Percentiles rank a stretch among this genome's conserved stretches.
phyloP scores from a whole-genome alignment of 2,329 filamentous ascomycete genomes.

The Paecilomyces sp. region DNA sequence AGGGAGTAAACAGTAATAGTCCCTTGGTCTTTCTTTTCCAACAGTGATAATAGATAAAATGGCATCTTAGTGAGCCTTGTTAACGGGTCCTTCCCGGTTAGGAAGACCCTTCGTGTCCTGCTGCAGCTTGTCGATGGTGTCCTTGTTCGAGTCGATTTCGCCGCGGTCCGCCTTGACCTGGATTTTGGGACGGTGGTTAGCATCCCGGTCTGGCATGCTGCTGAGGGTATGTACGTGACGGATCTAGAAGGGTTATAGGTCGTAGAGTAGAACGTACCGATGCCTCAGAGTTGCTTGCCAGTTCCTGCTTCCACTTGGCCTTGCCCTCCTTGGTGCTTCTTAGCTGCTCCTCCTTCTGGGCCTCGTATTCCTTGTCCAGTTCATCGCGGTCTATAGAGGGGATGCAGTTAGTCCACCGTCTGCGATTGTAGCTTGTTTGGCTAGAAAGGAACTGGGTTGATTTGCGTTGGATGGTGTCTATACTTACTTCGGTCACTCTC shows the following conservation, averaged over 20 bases:
- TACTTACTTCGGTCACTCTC: conserved; percentile 28
- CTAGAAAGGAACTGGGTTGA: not conserved
- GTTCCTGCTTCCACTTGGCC: conserved; percentile 68
- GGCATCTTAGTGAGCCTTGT: not conserved
- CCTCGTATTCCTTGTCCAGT: conserved; percentile 38
- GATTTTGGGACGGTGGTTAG: conserved; percentile 3
- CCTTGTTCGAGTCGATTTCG: conserved; percentile 19
- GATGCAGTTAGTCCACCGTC: not conserved
- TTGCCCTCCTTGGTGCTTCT: conserved; percentile 50
- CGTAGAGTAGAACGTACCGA: conserved; percentile 43
- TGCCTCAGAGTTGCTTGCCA: conserved; percentile 74
- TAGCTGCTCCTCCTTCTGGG: conserved; percentile 57
- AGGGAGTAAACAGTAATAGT: too few species aligned
- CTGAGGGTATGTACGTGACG: not conserved
- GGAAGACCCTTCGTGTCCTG: not conserved
- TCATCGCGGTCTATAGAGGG: conserved; percentile 33
- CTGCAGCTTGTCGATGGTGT: not conserved
- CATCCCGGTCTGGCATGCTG: too few species aligned
- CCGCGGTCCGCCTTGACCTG: conserved; percentile 55
- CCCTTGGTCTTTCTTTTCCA: too few species aligned
- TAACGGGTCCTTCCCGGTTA: not conserved
- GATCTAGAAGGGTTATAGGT: not conserved
- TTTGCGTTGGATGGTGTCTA: not conserved
- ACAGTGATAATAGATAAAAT: too few species aligned
- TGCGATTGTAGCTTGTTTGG: not conserved